Conservation (phyloP, 257 asterid species). For the Ocimum tenuiflorum region DNA sequence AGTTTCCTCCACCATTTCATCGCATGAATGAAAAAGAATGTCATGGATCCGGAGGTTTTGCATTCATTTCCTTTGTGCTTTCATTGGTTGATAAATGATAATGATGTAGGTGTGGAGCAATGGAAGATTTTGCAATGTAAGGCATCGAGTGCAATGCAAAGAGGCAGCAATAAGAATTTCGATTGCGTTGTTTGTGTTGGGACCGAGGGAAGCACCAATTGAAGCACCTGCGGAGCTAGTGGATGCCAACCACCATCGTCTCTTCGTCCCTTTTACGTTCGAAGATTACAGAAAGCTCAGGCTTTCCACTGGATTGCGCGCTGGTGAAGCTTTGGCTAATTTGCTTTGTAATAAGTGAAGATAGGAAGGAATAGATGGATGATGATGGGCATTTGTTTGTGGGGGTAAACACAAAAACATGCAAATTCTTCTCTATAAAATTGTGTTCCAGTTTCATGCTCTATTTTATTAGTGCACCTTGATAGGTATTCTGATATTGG, state of each 20-base stretch:
- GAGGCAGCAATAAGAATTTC: slow-evolving; percentile 12
- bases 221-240: slow-evolving; percentile 24
- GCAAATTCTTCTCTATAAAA: too few relatives aligned
- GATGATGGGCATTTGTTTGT: too few relatives aligned
- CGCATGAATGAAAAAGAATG: too few relatives aligned
- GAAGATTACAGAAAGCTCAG: slow-evolving; percentile 29
- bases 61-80: background rate
- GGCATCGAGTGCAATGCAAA: slow-evolving; percentile 33
- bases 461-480: background rate
- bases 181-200: slow-evolving; percentile 26
- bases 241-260: slow-evolving; percentile 16
- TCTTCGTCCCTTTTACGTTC: slow-evolving; percentile 20
- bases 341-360: background rate
- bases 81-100: background rate
- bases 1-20: too few relatives aligned
- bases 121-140: slow-evolving; percentile 35
- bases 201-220: slow-evolving; percentile 15
- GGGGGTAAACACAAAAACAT: too few relatives aligned
- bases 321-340: slow-evolving; percentile 20
- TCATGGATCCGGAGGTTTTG: too few relatives aligned
- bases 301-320: slow-evolving; percentile 16
- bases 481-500: too few relatives aligned
- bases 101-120: slow-evolving; percentile 34
- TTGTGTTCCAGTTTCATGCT: too few relatives aligned
- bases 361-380: too few relatives aligned